Evolutionary conservation across 805 yeast genomes (phyloP), one percentile per base, ranked within the genome.

Genomic region (Maudiozyma serrabonitensis): DNA sequence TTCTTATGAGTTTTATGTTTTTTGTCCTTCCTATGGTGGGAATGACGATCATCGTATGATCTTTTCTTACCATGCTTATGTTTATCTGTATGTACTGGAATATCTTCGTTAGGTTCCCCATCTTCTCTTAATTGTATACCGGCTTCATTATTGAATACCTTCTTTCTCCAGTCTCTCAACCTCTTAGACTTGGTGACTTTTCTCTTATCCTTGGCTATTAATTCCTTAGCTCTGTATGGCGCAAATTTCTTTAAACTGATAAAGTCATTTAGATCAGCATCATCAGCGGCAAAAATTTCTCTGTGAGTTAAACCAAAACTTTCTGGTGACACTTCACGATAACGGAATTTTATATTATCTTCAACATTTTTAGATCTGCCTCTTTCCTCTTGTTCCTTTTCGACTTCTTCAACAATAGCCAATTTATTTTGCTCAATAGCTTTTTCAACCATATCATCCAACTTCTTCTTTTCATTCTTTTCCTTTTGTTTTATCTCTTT

Each of bases 261-360:
- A 60, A 75, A 89, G 50, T 82, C 84, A 67, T 93, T 93, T 66
- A 93, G 74, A 45, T 84, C 85, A 52, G 76, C 75, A 64, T 93
- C 99, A 61, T 87, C 91, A 13, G 99, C 99, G 51, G 87, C 70
- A 48, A 93, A 72, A 45, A 93, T 93, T 59, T 93, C 99, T 54
- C 93, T 75, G 0, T 93, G 77, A 0, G 86, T 75, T 45, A 93
- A 74, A 12, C 98, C 98, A 69, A 79, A 93, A 9, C 89, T 71
- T 60, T 93, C 98, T 8, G 99, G 97, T 1, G 96, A 89, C 4
- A 93, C 98, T 58, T 89, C 95, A 59, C 97, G 79, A 64, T 93
- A 93, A 58, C 81, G 82, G 75, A 93, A 91, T 48, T 73, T 76
- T 39, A 79, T 58, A 7, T 65, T 74, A 6, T 65, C 74, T 2